Base-by-base conservation (phyloP, 2,329 filamentous ascomycete species). In the Fusarium compactum region DNA sequence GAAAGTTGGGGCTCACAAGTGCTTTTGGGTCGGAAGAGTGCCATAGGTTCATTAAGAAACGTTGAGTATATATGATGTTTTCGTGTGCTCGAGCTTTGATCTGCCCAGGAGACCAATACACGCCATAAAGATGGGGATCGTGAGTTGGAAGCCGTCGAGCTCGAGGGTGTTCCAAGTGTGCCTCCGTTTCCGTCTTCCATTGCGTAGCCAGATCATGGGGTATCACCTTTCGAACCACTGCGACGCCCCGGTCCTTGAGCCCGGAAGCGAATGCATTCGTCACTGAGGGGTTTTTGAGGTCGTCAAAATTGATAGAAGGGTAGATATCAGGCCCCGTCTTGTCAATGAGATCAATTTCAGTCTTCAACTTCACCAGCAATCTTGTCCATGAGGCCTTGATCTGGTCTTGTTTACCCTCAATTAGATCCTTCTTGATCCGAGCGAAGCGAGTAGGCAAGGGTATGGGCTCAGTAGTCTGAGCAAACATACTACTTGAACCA, bases 161-260 rank as follows among this genome's bases (percentile, higher is more conserved):
- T 45, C 69, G 73, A 3, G 81, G 80, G 71, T 90, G 90, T 15
- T 79, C 76, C 20, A 90, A 82, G 70, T 91, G 90, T 8, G 84
- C 80, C 58, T 82, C 80, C 10, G 86, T 81, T 44, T 85, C 82
- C 22, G 81, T 77, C 73, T 89, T 89, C 75, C 85, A 86, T n/a
- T 79, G 45, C n/a, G 54, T 40, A 34, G 75, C 77, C 25, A 75
- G 69, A n/a, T 70, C 51, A 18, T 62, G 70, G 10, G 77, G 71
- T 10, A 80, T 70, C 27, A 80, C 79, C 11, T 72, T 74, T n/a
- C 76, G 70, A 45, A 80, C 70, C 12, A 81, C 72, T 22, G 74
- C 79, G 41, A 77, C 75, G 47, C 79, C 79, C 11, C 77, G 74
- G 12, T 70, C 71, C 38, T 73, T 76, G n/a, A 80, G 65, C 15